Percentiles rank a stretch among this genome's conserved stretches.
These are phyloP conservation scores for Neonectria ditissima DNA, from an alignment of 2,329 filamentous ascomycete species.

Conservation along the genomic window DNA sequence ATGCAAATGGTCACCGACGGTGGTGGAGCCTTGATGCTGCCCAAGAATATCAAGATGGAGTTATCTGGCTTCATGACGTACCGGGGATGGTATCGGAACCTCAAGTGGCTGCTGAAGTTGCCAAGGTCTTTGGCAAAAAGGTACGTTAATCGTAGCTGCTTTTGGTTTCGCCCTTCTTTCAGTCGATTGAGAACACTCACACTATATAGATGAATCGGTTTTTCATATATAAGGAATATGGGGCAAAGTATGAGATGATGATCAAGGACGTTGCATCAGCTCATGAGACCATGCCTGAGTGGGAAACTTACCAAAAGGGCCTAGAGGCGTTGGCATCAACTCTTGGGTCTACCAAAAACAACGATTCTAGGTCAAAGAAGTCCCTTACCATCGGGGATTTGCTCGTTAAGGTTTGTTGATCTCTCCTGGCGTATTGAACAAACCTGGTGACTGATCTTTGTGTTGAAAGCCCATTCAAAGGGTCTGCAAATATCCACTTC, in stretches of 20 bases:
- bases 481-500: conserved; percentile 88
- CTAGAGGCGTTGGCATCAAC: conserved; percentile 85
- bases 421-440: not conserved
- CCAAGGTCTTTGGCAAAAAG: conserved; percentile 70
- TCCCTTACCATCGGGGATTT: conserved; percentile 87
- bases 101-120: conserved; percentile 69
- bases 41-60: conserved; percentile 54
- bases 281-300: conserved; percentile 76
- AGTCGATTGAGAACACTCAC: conserved; percentile 12
- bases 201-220: conserved; percentile 78
- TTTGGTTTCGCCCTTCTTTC: not conserved
- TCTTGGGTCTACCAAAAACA: conserved; percentile 75
- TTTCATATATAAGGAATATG: conserved; percentile 91
- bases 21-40: conserved; percentile 63
- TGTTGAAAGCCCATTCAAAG: conserved; percentile 83
- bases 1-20: conserved; percentile 53
- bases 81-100: conserved; percentile 69
- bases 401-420: conserved; percentile 79
- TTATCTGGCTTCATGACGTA: conserved; percentile 58
- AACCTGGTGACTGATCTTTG: conserved; percentile 11
- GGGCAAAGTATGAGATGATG: conserved; percentile 88
- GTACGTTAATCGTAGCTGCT: conserved; percentile 50
- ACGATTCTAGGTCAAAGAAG: conserved; percentile 74
- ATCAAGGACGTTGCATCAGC: conserved; percentile 79
- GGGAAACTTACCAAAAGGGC: conserved; percentile 85